Base-by-base conservation (phyloP, 2,329 filamentous ascomycete genomes). In the Sordariomycetes sp. region DNA sequence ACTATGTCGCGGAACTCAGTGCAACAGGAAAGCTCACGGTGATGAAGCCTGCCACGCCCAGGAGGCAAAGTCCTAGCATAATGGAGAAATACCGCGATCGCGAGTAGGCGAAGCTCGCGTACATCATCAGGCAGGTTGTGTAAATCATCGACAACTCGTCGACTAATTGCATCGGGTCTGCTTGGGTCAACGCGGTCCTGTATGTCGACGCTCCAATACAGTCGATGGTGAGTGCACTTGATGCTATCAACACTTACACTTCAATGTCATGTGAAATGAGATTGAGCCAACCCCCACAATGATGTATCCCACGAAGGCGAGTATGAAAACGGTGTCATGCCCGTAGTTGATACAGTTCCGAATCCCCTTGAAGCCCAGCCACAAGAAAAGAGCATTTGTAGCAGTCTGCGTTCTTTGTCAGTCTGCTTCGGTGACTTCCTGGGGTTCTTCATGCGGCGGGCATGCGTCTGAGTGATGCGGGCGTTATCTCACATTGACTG, bases 371-470 rank as follows among this genome's bases (percentile, higher is more conserved):
- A 75, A 59, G 7, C 86, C 86, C 15, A 94, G 71, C 55, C 71
- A 83, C 46, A 94, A 67, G 57, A 94, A 94, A 17, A 92, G 63
- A 4, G 83, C 54, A 54, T 94, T 94, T 21, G 86, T 94, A 21
- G 88, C 48, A 4, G 85, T 84, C 58, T 84, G 61, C 39, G 59
- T 47, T n/a, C n/a, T n/a, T n/a, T n/a, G n/a, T n/a, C n/a, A n/a
- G n/a, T n/a, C n/a, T n/a, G n/a, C n/a, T n/a, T n/a, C n/a, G n/a
- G n/a, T n/a, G n/a, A n/a, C n/a, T n/a, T n/a, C n/a, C n/a, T n/a
- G n/a, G n/a, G n/a, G n/a, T n/a, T n/a, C n/a, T n/a, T 20, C 8
- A 25, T 25, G 10, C 23, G 23, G 23, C 23, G 10, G 11, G 14
- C 14, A 10, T 14, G 23, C 23, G 23, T 25, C 4, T n/a, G 21